These are phyloP conservation scores for Alnus rubra DNA, from an alignment of 306 rosid species.

Conservation along the genomic window DNA sequence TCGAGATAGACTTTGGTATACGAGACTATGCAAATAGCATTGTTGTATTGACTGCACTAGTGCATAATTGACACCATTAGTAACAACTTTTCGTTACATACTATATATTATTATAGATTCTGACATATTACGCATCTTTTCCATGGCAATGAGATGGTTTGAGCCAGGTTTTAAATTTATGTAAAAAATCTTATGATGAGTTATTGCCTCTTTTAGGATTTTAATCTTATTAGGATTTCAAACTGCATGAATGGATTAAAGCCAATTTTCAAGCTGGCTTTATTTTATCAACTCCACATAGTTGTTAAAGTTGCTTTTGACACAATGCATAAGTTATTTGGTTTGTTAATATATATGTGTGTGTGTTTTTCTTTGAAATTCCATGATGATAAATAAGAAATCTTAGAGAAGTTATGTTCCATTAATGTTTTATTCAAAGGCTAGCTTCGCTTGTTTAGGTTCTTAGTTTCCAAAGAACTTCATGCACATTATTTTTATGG, in stretches of 20 bases:
- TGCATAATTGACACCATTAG: background rate
- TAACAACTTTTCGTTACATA: background rate
- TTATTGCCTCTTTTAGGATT: background rate
- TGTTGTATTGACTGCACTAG: background rate
- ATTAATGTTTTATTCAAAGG: background rate
- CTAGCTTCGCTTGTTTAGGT: background rate
- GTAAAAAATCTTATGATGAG: background rate
- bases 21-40: background rate
- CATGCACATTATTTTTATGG: slow-evolving; percentile 3
- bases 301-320: background rate
- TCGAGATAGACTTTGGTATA: background rate
- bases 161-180: background rate
- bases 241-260: background rate
- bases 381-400: too few relatives aligned
- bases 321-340: background rate
- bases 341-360: background rate
- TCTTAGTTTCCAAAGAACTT: slow-evolving; percentile 7
- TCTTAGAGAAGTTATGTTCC: background rate
- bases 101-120: background rate
- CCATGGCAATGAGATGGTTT: background rate
- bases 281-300: background rate
- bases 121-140: background rate
- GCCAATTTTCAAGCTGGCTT: too few relatives aligned
- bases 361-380: too few relatives aligned
- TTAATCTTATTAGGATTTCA: background rate